Conservation (phyloP, 768 basidiomycete genomes). For the Hysterangium stoloniferum region DNA sequence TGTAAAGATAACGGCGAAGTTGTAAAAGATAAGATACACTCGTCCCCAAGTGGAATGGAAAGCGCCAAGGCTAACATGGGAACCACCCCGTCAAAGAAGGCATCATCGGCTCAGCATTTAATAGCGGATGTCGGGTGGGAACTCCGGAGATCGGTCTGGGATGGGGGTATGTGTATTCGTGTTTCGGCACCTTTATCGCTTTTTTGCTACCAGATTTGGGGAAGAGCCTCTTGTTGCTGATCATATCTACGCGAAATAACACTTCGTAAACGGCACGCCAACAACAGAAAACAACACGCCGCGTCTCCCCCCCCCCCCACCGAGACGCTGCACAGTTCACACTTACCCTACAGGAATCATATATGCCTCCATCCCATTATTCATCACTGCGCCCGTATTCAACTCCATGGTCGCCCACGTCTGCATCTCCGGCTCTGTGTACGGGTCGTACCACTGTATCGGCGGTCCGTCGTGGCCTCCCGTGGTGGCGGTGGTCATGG, state of each 20-base stretch:
- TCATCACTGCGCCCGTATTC: slow-evolving; percentile 11
- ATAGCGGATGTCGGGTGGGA: neutral
- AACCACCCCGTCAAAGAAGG: too few relatives aligned
- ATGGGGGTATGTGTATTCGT: neutral
- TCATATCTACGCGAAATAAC: slow-evolving; percentile 11
- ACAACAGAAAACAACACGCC: too few relatives aligned
- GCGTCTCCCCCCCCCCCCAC: too few relatives aligned
- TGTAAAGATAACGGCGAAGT: too few relatives aligned
- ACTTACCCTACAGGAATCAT: slow-evolving; percentile 49
- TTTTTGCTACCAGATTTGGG: slow-evolving; percentile 11
- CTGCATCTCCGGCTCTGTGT: neutral
- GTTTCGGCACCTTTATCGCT: too few relatives aligned
- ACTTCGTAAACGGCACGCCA: slow-evolving; percentile 16
- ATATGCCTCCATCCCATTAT: slow-evolving; percentile 83
- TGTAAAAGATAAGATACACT: too few relatives aligned
- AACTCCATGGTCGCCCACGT: slow-evolving; percentile 11
- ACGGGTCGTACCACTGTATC: slow-evolving; percentile 8
- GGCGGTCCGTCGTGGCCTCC: too few relatives aligned
- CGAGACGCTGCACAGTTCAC: too few relatives aligned
- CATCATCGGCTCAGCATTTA: too few relatives aligned
- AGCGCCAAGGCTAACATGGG: too few relatives aligned
- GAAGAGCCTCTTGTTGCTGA: slow-evolving; percentile 9
- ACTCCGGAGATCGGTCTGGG: neutral
- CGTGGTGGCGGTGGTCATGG: too few relatives aligned
- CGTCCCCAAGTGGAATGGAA: too few relatives aligned